Percentiles rank a stretch among this genome's conserved stretches.
Conservation (phyloP, 495 filamentous ascomycete genomes). For the Saxophila tyrrhenica region DNA sequence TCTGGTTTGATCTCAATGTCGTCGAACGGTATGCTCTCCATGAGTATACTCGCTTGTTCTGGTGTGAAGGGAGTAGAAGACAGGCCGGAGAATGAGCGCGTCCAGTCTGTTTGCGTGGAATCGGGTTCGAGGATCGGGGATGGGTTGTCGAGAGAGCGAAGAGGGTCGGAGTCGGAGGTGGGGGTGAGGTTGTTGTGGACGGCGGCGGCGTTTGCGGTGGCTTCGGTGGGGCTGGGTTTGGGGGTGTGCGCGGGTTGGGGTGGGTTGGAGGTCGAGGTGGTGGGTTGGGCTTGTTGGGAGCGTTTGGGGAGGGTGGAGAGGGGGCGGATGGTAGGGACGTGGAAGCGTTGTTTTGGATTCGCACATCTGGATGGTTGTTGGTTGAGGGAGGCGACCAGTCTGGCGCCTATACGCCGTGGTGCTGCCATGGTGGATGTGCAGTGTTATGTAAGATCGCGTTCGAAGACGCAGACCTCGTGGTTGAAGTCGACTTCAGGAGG, state of each 20-base stretch:
- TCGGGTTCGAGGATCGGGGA: constrained; percentile 37
- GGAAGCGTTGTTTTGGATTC: not conserved
- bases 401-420: constrained; percentile 2
- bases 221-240: not conserved
- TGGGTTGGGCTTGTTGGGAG: constrained; percentile 1
- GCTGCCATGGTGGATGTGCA: too few relatives aligned
- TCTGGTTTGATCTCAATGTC: constrained; percentile 96
- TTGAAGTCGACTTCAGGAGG: too few relatives aligned
- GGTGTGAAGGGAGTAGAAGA: constrained; percentile 61
- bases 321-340: not conserved
- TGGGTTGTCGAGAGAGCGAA: constrained; percentile 38
- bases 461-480: too few relatives aligned
- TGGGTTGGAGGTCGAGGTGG: not conserved
- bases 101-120: constrained; percentile 69
- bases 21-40: constrained; percentile 51
- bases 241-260: not conserved
- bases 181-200: constrained; percentile 1
- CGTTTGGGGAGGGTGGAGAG: not conserved
- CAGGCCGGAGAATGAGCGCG: constrained; percentile 82
- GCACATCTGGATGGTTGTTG: not conserved
- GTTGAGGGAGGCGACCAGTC: constrained; percentile 4
- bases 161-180: constrained; percentile 4
- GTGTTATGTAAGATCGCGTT: too few relatives aligned
- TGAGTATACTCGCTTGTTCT: constrained; percentile 61
- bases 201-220: not conserved